These are phyloP conservation scores for Collybia sordida DNA, from an alignment of 768 basidiomycete genomes.

Conservation along the genomic window DNA sequence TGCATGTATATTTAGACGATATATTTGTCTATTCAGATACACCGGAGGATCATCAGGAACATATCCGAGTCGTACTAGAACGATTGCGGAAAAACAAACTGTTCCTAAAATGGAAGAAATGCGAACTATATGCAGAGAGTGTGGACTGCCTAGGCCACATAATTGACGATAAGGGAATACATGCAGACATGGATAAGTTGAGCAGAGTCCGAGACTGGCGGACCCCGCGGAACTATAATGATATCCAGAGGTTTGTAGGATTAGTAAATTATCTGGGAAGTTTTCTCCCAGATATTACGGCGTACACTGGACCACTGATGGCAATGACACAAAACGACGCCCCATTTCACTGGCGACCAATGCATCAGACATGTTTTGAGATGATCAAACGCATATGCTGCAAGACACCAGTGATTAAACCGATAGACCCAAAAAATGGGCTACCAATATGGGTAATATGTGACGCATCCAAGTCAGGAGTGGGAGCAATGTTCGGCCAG, in stretches of 20 bases:
- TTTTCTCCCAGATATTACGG: conserved; percentile 33
- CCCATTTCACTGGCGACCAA: conserved; percentile 23
- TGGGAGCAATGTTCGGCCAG: conserved; percentile 27
- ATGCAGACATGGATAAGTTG: conserved; percentile 36
- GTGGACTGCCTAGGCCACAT: conserved; percentile 40
- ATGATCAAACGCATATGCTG: conserved; percentile 18
- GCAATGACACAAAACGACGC: conserved; percentile 23
- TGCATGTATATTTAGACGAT: conserved; percentile 46
- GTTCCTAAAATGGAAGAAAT: conserved; percentile 31
- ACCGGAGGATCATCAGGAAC: conserved; percentile 34
- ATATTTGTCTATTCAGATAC: conserved; percentile 37
- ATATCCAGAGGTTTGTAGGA: conserved; percentile 40
- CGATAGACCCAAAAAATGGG: conserved; percentile 15
- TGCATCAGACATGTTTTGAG: conserved; percentile 22
- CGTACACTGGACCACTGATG: conserved; percentile 29
- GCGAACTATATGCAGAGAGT: conserved; percentile 24
- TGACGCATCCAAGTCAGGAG: conserved; percentile 21
- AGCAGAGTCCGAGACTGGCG: conserved; percentile 29
- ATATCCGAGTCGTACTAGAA: conserved; percentile 30
- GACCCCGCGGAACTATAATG: conserved; percentile 28
- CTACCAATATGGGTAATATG: conserved; percentile 28
- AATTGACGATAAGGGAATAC: conserved; percentile 36
- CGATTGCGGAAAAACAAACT: conserved; percentile 16
- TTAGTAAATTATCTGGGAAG: conserved; percentile 35
- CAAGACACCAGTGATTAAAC: conserved; percentile 18